Conservation (phyloP, 768 basidiomycete species). For the Favolaschia claudopus region DNA sequence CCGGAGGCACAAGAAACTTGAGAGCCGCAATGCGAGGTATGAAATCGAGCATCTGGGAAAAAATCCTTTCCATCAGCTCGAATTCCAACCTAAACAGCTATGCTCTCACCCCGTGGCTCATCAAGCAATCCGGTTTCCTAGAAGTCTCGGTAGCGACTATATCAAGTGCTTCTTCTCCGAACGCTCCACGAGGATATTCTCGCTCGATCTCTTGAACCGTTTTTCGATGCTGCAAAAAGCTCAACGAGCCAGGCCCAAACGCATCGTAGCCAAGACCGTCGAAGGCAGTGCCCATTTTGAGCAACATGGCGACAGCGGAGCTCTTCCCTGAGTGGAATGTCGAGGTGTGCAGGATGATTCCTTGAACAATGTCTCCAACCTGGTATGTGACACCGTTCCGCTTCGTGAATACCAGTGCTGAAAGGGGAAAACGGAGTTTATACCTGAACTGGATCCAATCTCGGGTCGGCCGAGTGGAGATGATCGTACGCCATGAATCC, state of each 20-base stretch:
- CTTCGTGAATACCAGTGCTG: too few species aligned
- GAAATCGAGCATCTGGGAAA: constrained; percentile 1
- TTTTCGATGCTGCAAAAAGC: constrained; percentile 5
- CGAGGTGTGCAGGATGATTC: constrained; percentile 15
- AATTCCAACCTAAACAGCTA: too few species aligned
- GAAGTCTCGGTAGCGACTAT: constrained; percentile 5
- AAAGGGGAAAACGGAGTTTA: neutral
- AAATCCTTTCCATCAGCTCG: neutral
- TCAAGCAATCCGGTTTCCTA: constrained; percentile 14
- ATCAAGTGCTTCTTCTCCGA: constrained; percentile 4
- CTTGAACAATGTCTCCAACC: constrained; percentile 17
- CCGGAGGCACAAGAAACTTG: constrained; percentile 4
- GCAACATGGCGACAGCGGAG: constrained; percentile 8
- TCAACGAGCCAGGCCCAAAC: constrained; percentile 1
- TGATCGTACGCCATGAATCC: constrained; percentile 17
- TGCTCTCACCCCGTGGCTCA: constrained; percentile 3
- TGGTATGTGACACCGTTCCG: too few species aligned
- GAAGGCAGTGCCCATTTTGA: constrained; percentile 11
- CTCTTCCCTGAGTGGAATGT: constrained; percentile 9
- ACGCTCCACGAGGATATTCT: constrained; percentile 5
- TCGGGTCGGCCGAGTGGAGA: neutral
- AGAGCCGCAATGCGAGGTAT: constrained; percentile 15
- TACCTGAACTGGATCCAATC: constrained; percentile 7
- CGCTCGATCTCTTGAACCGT: constrained; percentile 15
- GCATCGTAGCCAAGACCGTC: constrained; percentile 10